Evolutionary conservation across 164 flowering plant species (phyloP), one percentile per base, ranked within the genome.

Genomic region (Protea cynaroides): DNA sequence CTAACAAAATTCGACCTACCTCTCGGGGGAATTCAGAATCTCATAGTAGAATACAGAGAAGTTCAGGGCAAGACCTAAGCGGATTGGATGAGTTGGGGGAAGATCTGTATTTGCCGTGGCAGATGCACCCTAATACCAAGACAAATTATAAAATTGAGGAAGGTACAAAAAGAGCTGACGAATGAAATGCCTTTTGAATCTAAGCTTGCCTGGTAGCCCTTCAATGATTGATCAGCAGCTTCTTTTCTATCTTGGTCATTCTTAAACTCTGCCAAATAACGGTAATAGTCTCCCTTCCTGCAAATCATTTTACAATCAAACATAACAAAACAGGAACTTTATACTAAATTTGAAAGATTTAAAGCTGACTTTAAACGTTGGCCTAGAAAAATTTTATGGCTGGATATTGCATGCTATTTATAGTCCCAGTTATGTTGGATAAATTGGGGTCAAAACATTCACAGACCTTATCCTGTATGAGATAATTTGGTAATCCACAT

Each of bases 181-280:
- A 13, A 62, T 49, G 24, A 15, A 50, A 38, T 38, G 46, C 25
- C 25, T 61, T 36, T n/a, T 15, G n/a, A 52, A 67, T 50, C 4
- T 13, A 19, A 22, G 15, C 69, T 62, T 76, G 75, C 97, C 95
- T 88, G 85, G 40, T 90, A 90, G 49, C 82, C 89, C 73, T 88
- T 88, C 65, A 88, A 62, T 34, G 97, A 88, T 70, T 86, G 85
- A 40, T 88, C 92, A 18, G 97, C 80, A 23, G 91, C 86, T 56
- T 90, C 95, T 70, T 90, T 90, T 76, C 79, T 85, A 10, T 86
- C 91, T 61, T 79, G 76, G 17, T 84, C 95, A 34, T 77, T 72
- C 86, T 86, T 88, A 74, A 90, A 88, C 82, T 90, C 97, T 13
- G 95, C 97, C 62, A 90, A 84, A 71, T 88, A 90, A 10, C 97